Evolutionary conservation across 2,329 filamentous ascomycete species (phyloP).

Genomic region (Aurifilum marmelostoma): DNA sequence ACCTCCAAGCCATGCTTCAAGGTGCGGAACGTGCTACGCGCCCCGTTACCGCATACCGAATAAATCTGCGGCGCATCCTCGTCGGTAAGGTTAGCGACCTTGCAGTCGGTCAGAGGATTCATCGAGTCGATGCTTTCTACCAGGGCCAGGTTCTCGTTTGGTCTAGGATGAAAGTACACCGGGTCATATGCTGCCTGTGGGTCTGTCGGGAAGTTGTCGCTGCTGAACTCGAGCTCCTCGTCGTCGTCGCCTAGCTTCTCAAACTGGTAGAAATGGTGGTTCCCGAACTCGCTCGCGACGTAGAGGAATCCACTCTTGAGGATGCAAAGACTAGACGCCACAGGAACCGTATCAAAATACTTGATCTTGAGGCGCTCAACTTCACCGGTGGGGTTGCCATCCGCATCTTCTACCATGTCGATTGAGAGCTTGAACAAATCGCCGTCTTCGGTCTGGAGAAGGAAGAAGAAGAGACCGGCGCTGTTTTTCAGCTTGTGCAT

Average conservation of each 20-base stretch:
- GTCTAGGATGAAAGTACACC: slow-evolving; percentile 82
- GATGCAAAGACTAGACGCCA: slow-evolving; percentile 86
- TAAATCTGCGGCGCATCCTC: slow-evolving; percentile 98
- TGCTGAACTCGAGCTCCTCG: slow-evolving; percentile 83
- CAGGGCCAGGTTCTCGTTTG: slow-evolving; percentile 78
- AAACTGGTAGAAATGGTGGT: slow-evolving; percentile 95
- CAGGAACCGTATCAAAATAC: slow-evolving; percentile 95
- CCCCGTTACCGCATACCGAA: slow-evolving; percentile 84
- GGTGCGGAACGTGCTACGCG: slow-evolving; percentile 86
- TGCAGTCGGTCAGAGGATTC: slow-evolving; percentile 89
- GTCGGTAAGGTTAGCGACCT: slow-evolving; percentile 85
- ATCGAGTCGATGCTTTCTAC: slow-evolving; percentile 86
- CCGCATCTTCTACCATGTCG: slow-evolving; percentile 82
- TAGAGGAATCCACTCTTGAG: slow-evolving; percentile 96
- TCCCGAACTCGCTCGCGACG: slow-evolving; percentile 87
- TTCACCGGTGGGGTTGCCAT: slow-evolving; percentile 77
- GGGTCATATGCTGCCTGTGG: slow-evolving; percentile 72
- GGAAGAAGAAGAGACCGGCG: slow-evolving; percentile 90
- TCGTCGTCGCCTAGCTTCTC: slow-evolving; percentile 96
- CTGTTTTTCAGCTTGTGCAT: slow-evolving; percentile 92
- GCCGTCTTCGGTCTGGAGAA: slow-evolving; percentile 95
- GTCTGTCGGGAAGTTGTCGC: slow-evolving; percentile 80
- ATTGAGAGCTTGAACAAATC: slow-evolving; percentile 96
- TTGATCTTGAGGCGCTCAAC: slow-evolving; percentile 88
- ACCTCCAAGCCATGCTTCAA: slow-evolving; percentile 93